Base-by-base conservation (phyloP, 1,139 yeast species). In the Candida albicans region DNA sequence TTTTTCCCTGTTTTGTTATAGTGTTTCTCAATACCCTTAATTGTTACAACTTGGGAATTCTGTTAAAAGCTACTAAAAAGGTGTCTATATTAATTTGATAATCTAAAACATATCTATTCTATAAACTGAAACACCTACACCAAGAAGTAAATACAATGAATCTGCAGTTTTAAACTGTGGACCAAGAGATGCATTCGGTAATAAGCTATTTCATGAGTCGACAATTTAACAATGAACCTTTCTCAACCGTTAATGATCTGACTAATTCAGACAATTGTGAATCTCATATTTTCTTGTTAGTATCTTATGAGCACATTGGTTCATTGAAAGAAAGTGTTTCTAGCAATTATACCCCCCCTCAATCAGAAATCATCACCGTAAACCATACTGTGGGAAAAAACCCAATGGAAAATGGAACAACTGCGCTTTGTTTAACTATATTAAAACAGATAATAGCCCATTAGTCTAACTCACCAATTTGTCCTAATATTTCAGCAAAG, bases 81-180 rank as follows among this genome's bases (percentile, higher is more conserved):
- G 79, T 3, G 61, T 71, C 2, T 77, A 75, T 52, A 53, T 64
- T 42, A 54, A 61, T 15, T 67, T 74, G 13, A 62, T 61, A 41
- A 62, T 77, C n/a, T n/a, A n/a, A n/a, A n/a, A n/a, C n/a, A n/a
- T n/a, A n/a, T n/a, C n/a, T 9, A 74, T 76, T 50, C 66, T 70
- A 2, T 81, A 77, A 46, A 68, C 74, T 51, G 81, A 81, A 1
- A 81, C 77, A 51, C 75, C 79, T 0, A 65, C 77, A 2, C 75
- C 75, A 28, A 67, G 73, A 0, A 79, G 80, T 0, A 75, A 72
- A 52, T 76, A 43, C 15, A 45, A 50, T 3, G 27, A 36, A 8
- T 40, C 51, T 3, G 53, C 54, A 4, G 54, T 51, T 25, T 13
- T 30, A 2, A 13, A 9, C 4, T 24, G 39, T 35, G 13, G 31